A percentile compares a stretch with the other conserved stretches of the same genome.
These are phyloP conservation scores for Stachybotrys elegans DNA, from an alignment of 2,329 filamentous ascomycete genomes.

Conservation along the genomic window DNA sequence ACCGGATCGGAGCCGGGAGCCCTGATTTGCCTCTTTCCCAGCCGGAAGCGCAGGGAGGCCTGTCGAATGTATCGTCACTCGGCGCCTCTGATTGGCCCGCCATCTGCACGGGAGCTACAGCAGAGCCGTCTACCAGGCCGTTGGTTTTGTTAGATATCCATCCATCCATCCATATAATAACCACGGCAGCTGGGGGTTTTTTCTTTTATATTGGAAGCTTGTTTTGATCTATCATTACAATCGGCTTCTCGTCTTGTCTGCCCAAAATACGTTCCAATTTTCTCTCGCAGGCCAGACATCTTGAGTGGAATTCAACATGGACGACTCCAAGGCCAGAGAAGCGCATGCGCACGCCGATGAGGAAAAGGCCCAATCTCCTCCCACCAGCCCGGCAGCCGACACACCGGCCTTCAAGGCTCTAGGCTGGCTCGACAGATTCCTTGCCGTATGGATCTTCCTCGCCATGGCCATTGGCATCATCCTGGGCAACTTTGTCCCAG, in stretches of 20 bases:
- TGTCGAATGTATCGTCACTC: not conserved
- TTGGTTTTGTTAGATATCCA: not conserved
- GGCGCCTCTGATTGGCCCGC: not conserved
- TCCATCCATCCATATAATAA: not conserved
- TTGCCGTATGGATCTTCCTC: slow-evolving; percentile 70
- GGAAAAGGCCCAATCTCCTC: slow-evolving; percentile 1
- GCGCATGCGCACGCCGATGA: not conserved
- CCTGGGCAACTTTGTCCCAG: slow-evolving; percentile 68
- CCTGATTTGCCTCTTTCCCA: too few species aligned
- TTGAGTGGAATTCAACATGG: not conserved
- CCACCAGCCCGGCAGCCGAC: not conserved
- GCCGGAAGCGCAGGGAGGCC: not conserved
- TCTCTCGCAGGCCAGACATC: not conserved
- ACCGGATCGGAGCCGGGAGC: too few species aligned
- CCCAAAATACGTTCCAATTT: too few species aligned
- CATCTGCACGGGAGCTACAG: not conserved
- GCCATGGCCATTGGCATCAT: slow-evolving; percentile 74
- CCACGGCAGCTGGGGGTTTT: not conserved
- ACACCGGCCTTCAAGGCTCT: slow-evolving; percentile 48
- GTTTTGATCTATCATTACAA: too few species aligned
- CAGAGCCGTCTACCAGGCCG: not conserved
- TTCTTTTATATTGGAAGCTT: too few species aligned
- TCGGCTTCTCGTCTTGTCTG: too few species aligned
- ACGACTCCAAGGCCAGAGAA: not conserved
- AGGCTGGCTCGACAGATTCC: slow-evolving; percentile 56